phyloP scores from a whole-genome alignment of 2,329 filamentous ascomycete genomes.

The Zalaria obscura region DNA sequence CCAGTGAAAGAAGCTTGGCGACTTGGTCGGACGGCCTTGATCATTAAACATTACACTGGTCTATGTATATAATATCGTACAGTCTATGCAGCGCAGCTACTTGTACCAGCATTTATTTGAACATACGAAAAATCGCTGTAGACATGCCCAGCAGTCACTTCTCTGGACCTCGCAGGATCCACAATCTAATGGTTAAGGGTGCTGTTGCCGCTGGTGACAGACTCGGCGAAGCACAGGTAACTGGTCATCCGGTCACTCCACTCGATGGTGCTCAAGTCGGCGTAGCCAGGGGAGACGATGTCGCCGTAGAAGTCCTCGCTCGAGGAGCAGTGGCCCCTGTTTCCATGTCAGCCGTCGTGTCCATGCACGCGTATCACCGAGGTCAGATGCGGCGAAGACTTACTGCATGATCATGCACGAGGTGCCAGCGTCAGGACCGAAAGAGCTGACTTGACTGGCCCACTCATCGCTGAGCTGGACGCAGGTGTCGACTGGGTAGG shows the following conservation, averaged over 20 bases:
- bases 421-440: conserved; percentile 2
- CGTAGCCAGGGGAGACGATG: conserved; percentile 1
- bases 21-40: too few species aligned
- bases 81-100: too few species aligned
- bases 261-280: background rate
- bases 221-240: background rate
- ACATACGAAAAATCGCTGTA: too few species aligned
- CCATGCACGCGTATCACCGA: background rate
- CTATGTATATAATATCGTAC: too few species aligned
- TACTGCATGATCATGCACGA: conserved; percentile 3
- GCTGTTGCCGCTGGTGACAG: background rate
- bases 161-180: too few species aligned
- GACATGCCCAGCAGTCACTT: too few species aligned
- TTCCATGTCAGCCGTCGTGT: background rate
- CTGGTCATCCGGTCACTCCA: conserved; percentile 2
- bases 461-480: background rate
- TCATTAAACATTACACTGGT: too few species aligned
- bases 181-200: background rate
- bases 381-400: background rate
- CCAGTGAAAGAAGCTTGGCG: too few species aligned
- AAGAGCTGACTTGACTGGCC: conserved; percentile 1
- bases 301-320: background rate
- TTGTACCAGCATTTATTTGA: too few species aligned
- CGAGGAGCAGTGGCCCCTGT: conserved; percentile 3
- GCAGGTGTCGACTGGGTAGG: conserved; percentile 1